Evolutionary conservation across 495 filamentous ascomycete species (phyloP), one percentile per base, ranked within the genome.

Genomic region (Oleoguttula mirabilis): DNA sequence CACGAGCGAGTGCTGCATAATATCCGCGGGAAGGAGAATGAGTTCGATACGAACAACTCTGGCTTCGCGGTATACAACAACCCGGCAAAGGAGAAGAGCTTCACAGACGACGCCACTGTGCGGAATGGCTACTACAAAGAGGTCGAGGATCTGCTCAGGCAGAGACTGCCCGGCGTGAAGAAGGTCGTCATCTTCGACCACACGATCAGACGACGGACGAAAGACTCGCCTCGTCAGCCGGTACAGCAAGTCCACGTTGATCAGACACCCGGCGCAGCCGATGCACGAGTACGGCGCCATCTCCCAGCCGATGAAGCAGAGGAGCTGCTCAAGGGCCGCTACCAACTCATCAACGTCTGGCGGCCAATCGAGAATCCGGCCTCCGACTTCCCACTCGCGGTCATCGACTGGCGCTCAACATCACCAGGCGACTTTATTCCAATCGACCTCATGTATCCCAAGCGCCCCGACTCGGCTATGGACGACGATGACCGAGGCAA

Each of bases 271-370:
- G 50, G 27, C 1, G 60, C 60, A 1, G 60, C 60, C 10, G 58
- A 44, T 25, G 53, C 36, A 1, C 54, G 60, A 8, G 60, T 63
- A 3, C 45, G 56, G 0, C 50, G 59, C 6, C 60, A 63, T 45
- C 28, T 61, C 17, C 58, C 58, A 8, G 39, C 71, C 0, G 71
- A 71, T 8, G 76, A 82, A 23, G 79, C 78, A 0, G 64, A 69
- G 2, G 58, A 66, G 54, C 67, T 86, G 0, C 58, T 80, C 5
- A 67, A 75, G 50, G 71, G 72, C 17, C 70, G 80, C 6, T 78
- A 75, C 53, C 79, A 84, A 55, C 80, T 84, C 56, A 82, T 86
- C 63, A 85, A 85, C 48, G 79, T 84, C 43, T 84, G 80, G 81
- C 75, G 80, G 0, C 80, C 81, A 1, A 82, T 84, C 50, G 70